These are phyloP conservation scores for Aphanomyces stellatus DNA, from an alignment of 352 stramenopile genomes.

Conservation along the genomic window DNA sequence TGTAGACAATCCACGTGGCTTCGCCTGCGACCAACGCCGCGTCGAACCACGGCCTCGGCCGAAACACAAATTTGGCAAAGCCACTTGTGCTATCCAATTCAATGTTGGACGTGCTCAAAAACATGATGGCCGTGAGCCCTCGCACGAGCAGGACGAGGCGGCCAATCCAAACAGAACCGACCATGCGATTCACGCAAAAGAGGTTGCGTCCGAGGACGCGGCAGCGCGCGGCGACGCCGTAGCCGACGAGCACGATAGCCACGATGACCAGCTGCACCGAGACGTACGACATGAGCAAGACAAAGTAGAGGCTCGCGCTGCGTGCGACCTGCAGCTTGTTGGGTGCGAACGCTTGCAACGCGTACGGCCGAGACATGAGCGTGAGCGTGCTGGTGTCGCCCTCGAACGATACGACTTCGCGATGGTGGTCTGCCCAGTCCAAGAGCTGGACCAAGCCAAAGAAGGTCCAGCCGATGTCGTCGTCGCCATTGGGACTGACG, in stretches of 20 bases:
- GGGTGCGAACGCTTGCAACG: background rate
- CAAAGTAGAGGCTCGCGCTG: background rate
- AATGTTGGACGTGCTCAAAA: background rate
- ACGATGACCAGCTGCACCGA: background rate
- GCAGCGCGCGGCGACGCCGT: background rate
- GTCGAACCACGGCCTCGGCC: background rate
- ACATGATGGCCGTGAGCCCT: background rate
- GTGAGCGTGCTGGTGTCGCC: background rate
- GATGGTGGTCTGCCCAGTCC: background rate
- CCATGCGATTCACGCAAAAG: background rate
- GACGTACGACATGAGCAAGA: background rate
- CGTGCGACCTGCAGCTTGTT: background rate
- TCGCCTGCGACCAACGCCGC: background rate
- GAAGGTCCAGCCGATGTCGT: background rate
- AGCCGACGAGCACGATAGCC: background rate
- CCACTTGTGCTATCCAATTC: background rate
- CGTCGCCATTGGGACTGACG: background rate
- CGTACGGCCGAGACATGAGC: background rate
- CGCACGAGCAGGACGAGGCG: background rate
- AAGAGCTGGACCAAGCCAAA: background rate
- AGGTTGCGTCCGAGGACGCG: background rate
- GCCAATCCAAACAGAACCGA: no score
- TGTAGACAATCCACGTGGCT: conserved; percentile 1
- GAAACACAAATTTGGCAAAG: background rate
- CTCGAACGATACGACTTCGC: conserved; percentile 13